These are phyloP conservation scores for Talaromyces islandicus DNA, from an alignment of 2,329 filamentous ascomycete species.

Conservation along the genomic window DNA sequence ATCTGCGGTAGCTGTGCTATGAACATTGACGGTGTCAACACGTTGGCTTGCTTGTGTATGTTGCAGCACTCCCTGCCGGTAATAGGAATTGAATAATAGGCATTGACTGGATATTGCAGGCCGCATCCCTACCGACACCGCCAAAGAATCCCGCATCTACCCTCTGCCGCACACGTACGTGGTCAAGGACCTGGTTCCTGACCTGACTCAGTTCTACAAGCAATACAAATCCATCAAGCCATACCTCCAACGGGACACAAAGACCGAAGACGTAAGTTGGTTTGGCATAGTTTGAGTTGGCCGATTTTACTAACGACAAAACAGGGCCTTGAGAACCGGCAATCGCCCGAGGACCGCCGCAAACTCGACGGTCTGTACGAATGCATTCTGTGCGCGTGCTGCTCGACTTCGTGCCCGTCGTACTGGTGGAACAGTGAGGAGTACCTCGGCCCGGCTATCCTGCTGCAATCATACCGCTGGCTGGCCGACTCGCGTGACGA, in stretches of 20 bases:
- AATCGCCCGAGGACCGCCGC: slow-evolving; percentile 84
- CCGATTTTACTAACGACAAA: neutral
- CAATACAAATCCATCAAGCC: slow-evolving; percentile 99
- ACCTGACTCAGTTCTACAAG: slow-evolving; percentile 99
- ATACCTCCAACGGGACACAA: slow-evolving; percentile 87
- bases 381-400: slow-evolving; percentile 99
- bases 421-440: slow-evolving; percentile 99
- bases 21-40: slow-evolving; percentile 99
- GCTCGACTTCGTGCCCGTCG: slow-evolving; percentile 97
- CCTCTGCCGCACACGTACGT: slow-evolving; percentile 97
- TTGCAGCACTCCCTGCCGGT: slow-evolving; percentile 19
- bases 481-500: slow-evolving; percentile 91
- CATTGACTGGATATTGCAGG: slow-evolving; percentile 46
- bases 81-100: neutral
- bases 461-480: slow-evolving; percentile 98
- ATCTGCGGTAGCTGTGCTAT: slow-evolving; percentile 98
- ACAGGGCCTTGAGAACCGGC: slow-evolving; percentile 85
- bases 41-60: slow-evolving; percentile 93
- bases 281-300: neutral
- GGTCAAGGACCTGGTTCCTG: slow-evolving; percentile 96
- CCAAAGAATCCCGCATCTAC: slow-evolving; percentile 86
- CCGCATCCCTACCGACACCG: slow-evolving; percentile 81
- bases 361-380: slow-evolving; percentile 98
- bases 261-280: slow-evolving; percentile 70
- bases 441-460: slow-evolving; percentile 93